Evolutionary conservation across 257 asterid genomes (phyloP).

Genomic region (Nicotiana paniculata): DNA sequence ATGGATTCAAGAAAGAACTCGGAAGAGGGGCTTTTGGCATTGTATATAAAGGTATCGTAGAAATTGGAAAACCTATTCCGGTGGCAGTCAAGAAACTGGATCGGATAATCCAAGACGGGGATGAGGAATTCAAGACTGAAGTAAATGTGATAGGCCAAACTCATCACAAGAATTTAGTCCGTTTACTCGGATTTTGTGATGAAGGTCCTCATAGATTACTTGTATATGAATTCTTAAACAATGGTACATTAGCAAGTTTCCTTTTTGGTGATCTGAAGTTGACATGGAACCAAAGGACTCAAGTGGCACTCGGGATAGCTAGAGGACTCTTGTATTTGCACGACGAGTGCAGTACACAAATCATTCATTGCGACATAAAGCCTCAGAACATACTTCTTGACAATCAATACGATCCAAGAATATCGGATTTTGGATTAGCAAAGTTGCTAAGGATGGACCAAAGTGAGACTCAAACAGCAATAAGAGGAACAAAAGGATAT

Average conservation of each 20-base stretch:
- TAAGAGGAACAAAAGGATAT: conserved; percentile 56
- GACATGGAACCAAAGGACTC: conserved; percentile 45
- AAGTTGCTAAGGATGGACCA: conserved; percentile 40
- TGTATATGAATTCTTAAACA: conserved; percentile 41
- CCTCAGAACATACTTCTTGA: conserved; percentile 57
- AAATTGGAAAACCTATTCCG: neutral
- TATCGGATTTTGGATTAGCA: conserved; percentile 57
- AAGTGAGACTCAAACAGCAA: conserved; percentile 30
- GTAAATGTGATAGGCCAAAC: conserved; percentile 46
- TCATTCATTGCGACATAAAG: conserved; percentile 57
- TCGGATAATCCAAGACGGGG: conserved; percentile 33
- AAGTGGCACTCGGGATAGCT: conserved; percentile 39
- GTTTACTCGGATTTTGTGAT: conserved; percentile 43
- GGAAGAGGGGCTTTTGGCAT: conserved; percentile 63
- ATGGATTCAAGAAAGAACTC: conserved; percentile 35
- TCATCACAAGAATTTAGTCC: conserved; percentile 61
- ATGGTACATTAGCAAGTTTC: conserved; percentile 36
- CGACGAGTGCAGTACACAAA: conserved; percentile 43
- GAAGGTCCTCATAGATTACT: conserved; percentile 40
- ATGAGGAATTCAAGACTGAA: conserved; percentile 58
- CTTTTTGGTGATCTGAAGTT: conserved; percentile 32
- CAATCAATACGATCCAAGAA: conserved; percentile 33
- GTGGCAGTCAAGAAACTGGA: conserved; percentile 55
- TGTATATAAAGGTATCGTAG: conserved; percentile 45
- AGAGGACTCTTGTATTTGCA: conserved; percentile 43